A percentile compares a stretch with the other conserved stretches of the same genome.
Evolutionary conservation across 768 basidiomycete species (phyloP).

Genomic region (Macrolepiota fuliginosa): DNA sequence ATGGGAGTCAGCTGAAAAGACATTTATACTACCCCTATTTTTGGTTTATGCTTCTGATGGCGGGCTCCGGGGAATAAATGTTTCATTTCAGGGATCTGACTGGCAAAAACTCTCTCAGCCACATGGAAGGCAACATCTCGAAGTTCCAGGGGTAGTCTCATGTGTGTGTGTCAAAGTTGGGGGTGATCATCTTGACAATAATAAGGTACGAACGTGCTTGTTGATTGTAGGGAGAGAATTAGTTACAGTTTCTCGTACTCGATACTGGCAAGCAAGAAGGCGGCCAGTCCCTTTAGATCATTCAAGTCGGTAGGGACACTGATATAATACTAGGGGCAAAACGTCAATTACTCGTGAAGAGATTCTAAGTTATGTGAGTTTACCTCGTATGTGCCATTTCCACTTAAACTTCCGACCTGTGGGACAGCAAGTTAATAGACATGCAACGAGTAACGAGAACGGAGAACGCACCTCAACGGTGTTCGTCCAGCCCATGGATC

Average conservation of each 20-base stretch:
- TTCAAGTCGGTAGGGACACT: constrained; percentile 35
- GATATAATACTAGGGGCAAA: constrained; percentile 37
- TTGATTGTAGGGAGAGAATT: neutral
- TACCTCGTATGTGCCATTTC: constrained; percentile 35
- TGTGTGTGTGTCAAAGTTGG: neutral
- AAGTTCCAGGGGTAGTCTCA: too few species aligned
- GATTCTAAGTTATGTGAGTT: constrained; percentile 1
- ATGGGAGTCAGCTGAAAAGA: neutral
- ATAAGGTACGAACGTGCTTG: neutral
- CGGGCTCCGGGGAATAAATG: neutral
- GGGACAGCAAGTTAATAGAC: neutral
- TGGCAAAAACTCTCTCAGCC: neutral
- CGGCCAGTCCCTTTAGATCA: constrained; percentile 44
- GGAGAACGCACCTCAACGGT: constrained; percentile 37
- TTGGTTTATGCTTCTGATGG: neutral
- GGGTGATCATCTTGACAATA: neutral
- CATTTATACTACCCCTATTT: neutral
- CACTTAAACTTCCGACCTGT: constrained; percentile 40
- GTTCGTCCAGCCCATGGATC: constrained; percentile 42
- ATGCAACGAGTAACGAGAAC: neutral
- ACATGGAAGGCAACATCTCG: neutral
- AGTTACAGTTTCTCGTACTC: constrained; percentile 30
- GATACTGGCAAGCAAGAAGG: constrained; percentile 43
- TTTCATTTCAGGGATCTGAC: neutral
- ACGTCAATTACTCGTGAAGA: neutral